Evolutionary conservation across 345 rosid species (phyloP), one percentile per base, ranked within the genome.

Genomic region (Moringa oleifera): DNA sequence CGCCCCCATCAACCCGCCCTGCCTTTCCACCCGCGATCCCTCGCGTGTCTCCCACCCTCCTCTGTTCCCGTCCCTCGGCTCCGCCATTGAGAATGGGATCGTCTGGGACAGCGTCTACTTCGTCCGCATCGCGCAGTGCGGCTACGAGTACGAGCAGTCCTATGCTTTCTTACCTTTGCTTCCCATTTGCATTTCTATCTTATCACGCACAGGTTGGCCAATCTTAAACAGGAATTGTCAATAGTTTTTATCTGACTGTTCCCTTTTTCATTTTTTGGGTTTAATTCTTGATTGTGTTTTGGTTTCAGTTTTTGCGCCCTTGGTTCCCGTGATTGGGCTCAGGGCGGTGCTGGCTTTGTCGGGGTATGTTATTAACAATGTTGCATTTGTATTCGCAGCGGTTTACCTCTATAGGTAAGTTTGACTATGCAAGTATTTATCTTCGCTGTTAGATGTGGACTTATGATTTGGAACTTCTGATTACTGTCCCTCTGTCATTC

Each of bases 101-200:
- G 97, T 93, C 0, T 93, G 99, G 99, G 99, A 93, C 74, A 72
- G 95, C 0, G 97, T 90, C 36, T 90, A 81, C 75, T 94, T 82
- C 53, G 74, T 90, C 41, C 76, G 91, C 16, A 94, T 90, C 21
- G 83, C 96, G 2, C 71, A 94, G 65, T 94, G 99, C 52, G 92
- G 97, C 47, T 94, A 88, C 55, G 96, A 94, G 81, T 88, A 90
- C 52, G 99, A 90, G 80, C 99, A 90, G 84, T 64, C 76, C 41
- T 94, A 83, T 52, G 97, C 99, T 33, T 94, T 94, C 82, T 74
- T 83, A 53, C 99, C 99, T 24, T 77, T 90, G 21, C 86, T 94
- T 53, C 99, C 97, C 4, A 53, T 77, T 49, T 76, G 70, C 80
- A 85, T 88, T 37, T 71, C 72, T 20, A 6, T 82, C 57, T 59